These are phyloP conservation scores for Leishmania guyanensis DNA, from an alignment of 208 protist genomes.

Conservation along the genomic window DNA sequence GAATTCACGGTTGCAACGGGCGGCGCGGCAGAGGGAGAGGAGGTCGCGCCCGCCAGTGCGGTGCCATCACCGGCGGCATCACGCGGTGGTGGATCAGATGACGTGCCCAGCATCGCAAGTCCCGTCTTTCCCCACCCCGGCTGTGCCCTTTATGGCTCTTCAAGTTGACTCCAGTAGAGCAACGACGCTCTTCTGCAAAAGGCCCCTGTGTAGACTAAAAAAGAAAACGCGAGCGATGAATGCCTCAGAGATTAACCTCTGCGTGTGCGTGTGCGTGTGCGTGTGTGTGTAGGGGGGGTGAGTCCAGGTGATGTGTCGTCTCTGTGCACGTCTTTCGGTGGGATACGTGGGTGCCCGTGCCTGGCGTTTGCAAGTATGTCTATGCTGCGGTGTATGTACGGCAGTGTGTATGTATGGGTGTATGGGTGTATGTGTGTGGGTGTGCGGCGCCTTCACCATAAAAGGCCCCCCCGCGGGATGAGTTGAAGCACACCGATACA, in stretches of 20 bases:
- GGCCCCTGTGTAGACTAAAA: background rate
- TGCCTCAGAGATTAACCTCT: background rate
- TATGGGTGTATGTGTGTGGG: slow-evolving; percentile 3
- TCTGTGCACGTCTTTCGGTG: background rate
- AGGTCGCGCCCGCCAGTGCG: background rate
- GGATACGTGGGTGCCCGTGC: background rate
- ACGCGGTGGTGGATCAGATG: background rate
- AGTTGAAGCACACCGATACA: background rate
- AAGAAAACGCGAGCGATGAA: background rate
- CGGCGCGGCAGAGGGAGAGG: slow-evolving; percentile 1
- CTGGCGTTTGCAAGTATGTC: background rate
- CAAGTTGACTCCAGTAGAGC: background rate
- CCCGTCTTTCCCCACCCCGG: background rate
- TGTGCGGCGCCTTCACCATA: background rate
- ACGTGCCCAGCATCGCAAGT: background rate
- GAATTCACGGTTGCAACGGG: background rate
- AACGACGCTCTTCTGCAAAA: background rate
- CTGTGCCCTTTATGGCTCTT: background rate
- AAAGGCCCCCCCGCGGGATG: background rate
- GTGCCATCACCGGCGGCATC: background rate
- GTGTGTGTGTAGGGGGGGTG: background rate
- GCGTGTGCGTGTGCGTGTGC: background rate
- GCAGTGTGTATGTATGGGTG: background rate
- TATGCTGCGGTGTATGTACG: background rate
- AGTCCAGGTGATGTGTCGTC: background rate